Base-by-base conservation (phyloP, 306 rosid genomes). In the Styphnolobium japonicum region DNA sequence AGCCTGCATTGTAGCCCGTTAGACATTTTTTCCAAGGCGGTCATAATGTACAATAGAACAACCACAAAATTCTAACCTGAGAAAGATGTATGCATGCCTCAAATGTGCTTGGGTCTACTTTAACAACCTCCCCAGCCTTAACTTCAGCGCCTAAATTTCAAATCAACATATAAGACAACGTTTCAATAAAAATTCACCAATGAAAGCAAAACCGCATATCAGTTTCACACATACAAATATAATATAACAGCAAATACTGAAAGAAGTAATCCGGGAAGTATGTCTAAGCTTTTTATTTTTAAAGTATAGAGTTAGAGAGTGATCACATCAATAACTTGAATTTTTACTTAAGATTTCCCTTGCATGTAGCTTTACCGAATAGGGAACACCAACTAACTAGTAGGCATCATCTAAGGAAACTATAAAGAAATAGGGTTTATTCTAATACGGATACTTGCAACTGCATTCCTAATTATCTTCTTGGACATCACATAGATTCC, bases 111-210 rank as follows among this genome's bases (percentile, higher is more conserved):
- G 97, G 97, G 16, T 71, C 70, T 0, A 91, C 92, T 27, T 75
- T 85, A 10, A 88, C 68, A 19, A 85, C 56, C 81, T 89, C 90
- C 21, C 99, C 99, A 55, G 89, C 87, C 86, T 90, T 93, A 27
- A 96, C 96, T 86, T 96, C 99, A 65, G 89, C 91, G 81, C 99
- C 99, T 96, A 55, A 10, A 49, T 18, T 2, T 31, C 29, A 55
- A 71, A 37, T 0, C 45, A 77, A 53, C 0, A 2, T 1, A 58
- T 76, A 9, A 80, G n/a, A 36, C 6, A 2, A 65, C 6, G 3
- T 18, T 22, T 1, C 16, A 68, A 18, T 21, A 48, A 9, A 7
- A 52, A 4, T n/a, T 2, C n/a, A 40, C 16, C 4, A 46, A 12
- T 1, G 39, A 18, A 19, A 7, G 14, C 4, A 66, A 66, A 19